Base-by-base conservation (phyloP, 768 basidiomycete genomes). In the Daedaleopsis nitida region DNA sequence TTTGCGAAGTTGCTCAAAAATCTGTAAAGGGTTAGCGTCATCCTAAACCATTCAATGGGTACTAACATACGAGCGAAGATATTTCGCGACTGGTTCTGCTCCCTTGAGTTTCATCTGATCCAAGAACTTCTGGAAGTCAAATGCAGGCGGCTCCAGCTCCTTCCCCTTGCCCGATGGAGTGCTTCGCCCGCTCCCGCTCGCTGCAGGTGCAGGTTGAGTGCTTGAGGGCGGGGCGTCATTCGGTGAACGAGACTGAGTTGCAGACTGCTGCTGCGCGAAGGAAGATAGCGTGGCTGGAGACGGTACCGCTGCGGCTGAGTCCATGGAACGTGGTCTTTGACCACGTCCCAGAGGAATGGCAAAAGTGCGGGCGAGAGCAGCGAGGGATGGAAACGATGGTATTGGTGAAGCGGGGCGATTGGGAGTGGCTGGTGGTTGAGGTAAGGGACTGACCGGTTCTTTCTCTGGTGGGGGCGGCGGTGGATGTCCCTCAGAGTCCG, bases 1-100 rank as follows among this genome's bases (percentile, higher is more conserved):
- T 96, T 97, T 23, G 92, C 79, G 67, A 98, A 98, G 67, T 96
- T 96, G 72, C 89, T 92, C 70, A 98, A 73, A 70, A 98, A 98
- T 45, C 96, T 98, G 69, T 5, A 16, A n/a, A 23, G 53, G n/a
- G 34, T 60, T 47, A 60, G 39, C 38, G 48, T 50, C 17, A 21
- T 32, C 39, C 23, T 45, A 55, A 24, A 48, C 48, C 44, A n/a
- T n/a, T 21, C 37, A 37, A 47, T 49, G 24, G n/a, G 42, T 50
- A 67, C 59, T 49, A 45, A 85, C 92, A 66, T 74, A 96, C 96
- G 94, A 97, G 79, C 94, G 86, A 53, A 99, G 81, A 77, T 96
- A 98, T 75, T 94, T 94, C 32, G 92, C 93, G 21, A 98, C 90
- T 7, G 95, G 92, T 57, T 99, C 97, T 1, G 96, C 94, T 52